Conservation (phyloP, 2,329 filamentous ascomycete species). For the Cercospora berteroae region DNA sequence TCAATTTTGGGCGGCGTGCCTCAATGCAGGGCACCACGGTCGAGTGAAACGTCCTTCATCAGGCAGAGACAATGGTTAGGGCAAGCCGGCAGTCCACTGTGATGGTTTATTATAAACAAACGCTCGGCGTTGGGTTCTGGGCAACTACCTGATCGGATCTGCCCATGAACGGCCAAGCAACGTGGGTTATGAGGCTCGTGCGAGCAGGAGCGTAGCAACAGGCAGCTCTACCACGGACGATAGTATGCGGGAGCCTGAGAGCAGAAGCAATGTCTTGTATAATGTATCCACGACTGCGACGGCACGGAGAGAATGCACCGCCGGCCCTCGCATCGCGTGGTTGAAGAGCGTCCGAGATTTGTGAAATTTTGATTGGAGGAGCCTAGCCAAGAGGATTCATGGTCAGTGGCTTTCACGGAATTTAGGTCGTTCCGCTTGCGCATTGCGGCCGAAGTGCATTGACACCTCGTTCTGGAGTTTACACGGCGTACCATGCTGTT, state of each 20-base stretch:
- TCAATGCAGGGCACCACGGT: neutral
- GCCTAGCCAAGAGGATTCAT: neutral
- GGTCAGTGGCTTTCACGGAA: neutral
- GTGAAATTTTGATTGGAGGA: conserved; percentile 2
- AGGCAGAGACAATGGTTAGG: neutral
- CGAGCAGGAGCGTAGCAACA: conserved; percentile 3
- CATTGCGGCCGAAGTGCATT: conserved; percentile 1
- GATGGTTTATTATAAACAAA: neutral
- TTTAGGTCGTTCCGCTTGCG: conserved; percentile 4
- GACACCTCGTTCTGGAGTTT: neutral
- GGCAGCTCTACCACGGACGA: neutral
- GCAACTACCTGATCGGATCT: neutral
- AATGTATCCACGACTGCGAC: neutral
- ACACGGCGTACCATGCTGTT: neutral
- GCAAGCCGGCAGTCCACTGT: neutral
- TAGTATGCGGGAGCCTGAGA: neutral
- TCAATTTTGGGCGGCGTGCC: neutral
- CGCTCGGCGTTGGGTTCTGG: neutral
- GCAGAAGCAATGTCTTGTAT: neutral
- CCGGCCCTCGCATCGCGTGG: neutral
- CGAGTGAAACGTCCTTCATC: neutral
- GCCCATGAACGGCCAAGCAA: neutral
- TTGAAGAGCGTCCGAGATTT: neutral
- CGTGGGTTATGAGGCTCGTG: neutral
- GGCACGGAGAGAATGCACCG: neutral